These are phyloP conservation scores for Arachis monticola DNA, from an alignment of 331 rosid genomes.

Conservation along the genomic window DNA sequence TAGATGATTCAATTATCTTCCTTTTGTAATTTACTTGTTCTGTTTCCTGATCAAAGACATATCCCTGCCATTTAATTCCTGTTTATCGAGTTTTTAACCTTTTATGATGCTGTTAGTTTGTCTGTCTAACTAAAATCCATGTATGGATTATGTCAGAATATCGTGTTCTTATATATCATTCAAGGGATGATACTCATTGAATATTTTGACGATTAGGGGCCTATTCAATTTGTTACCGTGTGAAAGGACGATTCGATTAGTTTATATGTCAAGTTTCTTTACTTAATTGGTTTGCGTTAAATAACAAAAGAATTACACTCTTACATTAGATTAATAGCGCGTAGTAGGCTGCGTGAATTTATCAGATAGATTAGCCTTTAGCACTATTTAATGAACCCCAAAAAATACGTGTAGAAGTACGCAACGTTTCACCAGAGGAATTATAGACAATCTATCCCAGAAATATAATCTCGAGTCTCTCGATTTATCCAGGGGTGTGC, in stretches of 20 bases:
- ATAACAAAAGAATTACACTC: too few relatives aligned
- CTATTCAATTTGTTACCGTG: background rate
- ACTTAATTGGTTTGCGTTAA: too few relatives aligned
- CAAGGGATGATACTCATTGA: background rate
- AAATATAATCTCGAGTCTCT: too few relatives aligned
- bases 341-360: too few relatives aligned
- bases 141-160: background rate
- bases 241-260: background rate
- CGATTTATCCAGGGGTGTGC: too few relatives aligned
- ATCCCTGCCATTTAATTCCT: background rate
- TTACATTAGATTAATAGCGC: too few relatives aligned
- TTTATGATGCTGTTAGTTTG: slow-evolving; percentile 6
- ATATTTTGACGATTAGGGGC: background rate
- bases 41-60: slow-evolving; percentile 15
- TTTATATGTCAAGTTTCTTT: too few relatives aligned
- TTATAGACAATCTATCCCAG: too few relatives aligned
- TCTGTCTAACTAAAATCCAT: slow-evolving; percentile 9
- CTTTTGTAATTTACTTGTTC: slow-evolving; percentile 14
- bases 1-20: slow-evolving; percentile 17
- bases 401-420: too few relatives aligned
- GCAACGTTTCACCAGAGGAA: too few relatives aligned
- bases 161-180: background rate
- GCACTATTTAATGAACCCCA: too few relatives aligned
- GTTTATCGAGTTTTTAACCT: background rate
- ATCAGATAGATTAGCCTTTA: too few relatives aligned